These are phyloP conservation scores for Pseudognaphalium luteoalbum DNA, from an alignment of 129 eudicot species.

Conservation along the genomic window DNA sequence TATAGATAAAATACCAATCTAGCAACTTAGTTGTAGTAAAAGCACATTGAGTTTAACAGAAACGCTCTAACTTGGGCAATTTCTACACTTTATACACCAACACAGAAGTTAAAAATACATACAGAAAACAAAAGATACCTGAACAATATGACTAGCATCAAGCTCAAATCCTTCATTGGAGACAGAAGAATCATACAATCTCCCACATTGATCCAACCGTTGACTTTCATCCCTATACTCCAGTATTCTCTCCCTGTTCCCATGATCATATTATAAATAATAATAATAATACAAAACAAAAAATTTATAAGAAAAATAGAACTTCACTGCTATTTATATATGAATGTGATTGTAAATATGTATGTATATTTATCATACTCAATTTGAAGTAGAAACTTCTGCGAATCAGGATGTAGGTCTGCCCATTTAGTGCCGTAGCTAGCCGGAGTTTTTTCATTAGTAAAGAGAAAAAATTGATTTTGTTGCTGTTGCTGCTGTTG, in stretches of 20 bases:
- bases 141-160: slow-evolving; percentile 63
- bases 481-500: slow-evolving; percentile 58
- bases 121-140: neutral
- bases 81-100: neutral
- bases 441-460: slow-evolving; percentile 81
- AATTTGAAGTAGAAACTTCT: slow-evolving; percentile 76
- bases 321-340: neutral
- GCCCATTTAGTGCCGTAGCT: slow-evolving; percentile 85
- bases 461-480: slow-evolving; percentile 64
- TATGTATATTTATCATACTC: slow-evolving; percentile 46
- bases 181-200: slow-evolving; percentile 86
- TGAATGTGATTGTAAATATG: neutral
- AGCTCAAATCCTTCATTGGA: slow-evolving; percentile 77
- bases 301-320: no score
- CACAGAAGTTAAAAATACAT: neutral
- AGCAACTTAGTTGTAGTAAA: neutral
- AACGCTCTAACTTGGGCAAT: neutral
- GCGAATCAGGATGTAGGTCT: slow-evolving; percentile 95
- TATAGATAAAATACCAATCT: neutral
- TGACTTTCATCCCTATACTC: slow-evolving; percentile 97
- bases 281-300: neutral
- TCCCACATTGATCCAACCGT: slow-evolving; percentile 86
- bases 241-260: slow-evolving; percentile 74
- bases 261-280: neutral
- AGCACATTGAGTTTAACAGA: neutral